phyloP scores from a whole-genome alignment of 1,139 yeast species.

The Geotrichum candidum region DNA sequence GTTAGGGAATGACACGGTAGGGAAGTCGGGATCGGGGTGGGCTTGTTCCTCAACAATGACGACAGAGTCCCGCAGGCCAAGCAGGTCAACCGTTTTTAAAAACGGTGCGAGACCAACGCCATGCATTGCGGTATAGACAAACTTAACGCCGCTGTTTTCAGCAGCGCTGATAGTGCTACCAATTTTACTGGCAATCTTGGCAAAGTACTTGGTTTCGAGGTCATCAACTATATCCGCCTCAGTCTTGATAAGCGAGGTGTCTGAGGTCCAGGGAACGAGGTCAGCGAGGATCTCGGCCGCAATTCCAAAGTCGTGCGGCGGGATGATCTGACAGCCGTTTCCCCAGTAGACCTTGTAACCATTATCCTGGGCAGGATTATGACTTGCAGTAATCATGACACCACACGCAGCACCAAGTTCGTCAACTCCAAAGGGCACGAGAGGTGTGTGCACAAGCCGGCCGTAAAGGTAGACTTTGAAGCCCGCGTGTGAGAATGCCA shows the following conservation, averaged over 20 bases:
- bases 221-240: slow-evolving; percentile 16
- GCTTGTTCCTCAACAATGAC: slow-evolving; percentile 55
- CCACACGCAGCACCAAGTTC: slow-evolving; percentile 63
- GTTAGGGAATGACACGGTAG: slow-evolving; percentile 85
- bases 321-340: slow-evolving; percentile 93
- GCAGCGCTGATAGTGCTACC: slow-evolving; percentile 7
- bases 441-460: slow-evolving; percentile 74
- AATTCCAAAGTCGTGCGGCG: slow-evolving; percentile 78
- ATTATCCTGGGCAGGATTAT: slow-evolving; percentile 87
- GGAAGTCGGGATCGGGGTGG: slow-evolving; percentile 74
- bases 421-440: slow-evolving; percentile 85
- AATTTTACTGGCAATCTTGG: slow-evolving; percentile 18
- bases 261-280: slow-evolving; percentile 51
- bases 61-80: slow-evolving; percentile 35
- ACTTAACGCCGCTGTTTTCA: slow-evolving; percentile 36
- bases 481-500: slow-evolving; percentile 64
- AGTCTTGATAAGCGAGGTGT: slow-evolving; percentile 14
- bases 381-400: slow-evolving; percentile 95
- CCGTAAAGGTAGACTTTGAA: slow-evolving; percentile 63
- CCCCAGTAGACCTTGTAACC: slow-evolving; percentile 93
- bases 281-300: slow-evolving; percentile 58
- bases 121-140: slow-evolving; percentile 91
- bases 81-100: slow-evolving; percentile 28
- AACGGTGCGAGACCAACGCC: slow-evolving; percentile 65
- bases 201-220: slow-evolving; percentile 24